Percentiles rank a stretch among this genome's conserved stretches.
Conservation (phyloP, 306 rosid genomes). For the Canavalia ensiformis region DNA sequence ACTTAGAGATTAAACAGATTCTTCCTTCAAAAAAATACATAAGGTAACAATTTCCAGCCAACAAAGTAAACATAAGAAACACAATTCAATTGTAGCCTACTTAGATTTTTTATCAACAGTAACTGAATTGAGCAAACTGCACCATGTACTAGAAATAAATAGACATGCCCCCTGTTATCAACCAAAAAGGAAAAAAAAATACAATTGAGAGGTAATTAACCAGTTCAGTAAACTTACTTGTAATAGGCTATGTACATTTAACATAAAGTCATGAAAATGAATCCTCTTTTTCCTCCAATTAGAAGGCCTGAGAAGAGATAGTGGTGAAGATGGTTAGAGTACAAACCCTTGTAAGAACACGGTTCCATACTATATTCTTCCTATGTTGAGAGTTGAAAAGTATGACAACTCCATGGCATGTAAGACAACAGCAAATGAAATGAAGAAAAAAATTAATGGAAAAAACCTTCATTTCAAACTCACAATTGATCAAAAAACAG, state of each 20-base stretch:
- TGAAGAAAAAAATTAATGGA: not conserved
- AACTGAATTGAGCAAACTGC: constrained; percentile 9
- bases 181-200: constrained; percentile 11
- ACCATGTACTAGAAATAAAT: constrained; percentile 6
- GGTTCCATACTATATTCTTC: constrained; percentile 39
- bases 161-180: not conserved
- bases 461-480: constrained; percentile 54
- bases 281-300: constrained; percentile 94
- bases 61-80: constrained; percentile 19
- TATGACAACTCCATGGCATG: constrained; percentile 31
- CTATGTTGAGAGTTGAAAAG: constrained; percentile 13
- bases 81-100: constrained; percentile 25
- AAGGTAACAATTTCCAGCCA: constrained; percentile 18
- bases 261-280: constrained; percentile 98
- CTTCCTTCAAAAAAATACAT: constrained; percentile 25
- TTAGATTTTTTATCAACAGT: constrained; percentile 1
- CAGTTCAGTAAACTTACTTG: constrained; percentile 69
- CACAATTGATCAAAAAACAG: constrained; percentile 90
- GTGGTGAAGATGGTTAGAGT: constrained; percentile 18
- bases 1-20: constrained; percentile 13
- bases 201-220: constrained; percentile 22
- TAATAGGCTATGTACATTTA: constrained; percentile 88
- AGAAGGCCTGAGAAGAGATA: constrained; percentile 66
- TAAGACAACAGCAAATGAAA: constrained; percentile 30
- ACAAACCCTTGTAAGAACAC: constrained; percentile 39